phyloP scores from a whole-genome alignment of 768 basidiomycete genomes.

The Lentinula guzmanii region DNA sequence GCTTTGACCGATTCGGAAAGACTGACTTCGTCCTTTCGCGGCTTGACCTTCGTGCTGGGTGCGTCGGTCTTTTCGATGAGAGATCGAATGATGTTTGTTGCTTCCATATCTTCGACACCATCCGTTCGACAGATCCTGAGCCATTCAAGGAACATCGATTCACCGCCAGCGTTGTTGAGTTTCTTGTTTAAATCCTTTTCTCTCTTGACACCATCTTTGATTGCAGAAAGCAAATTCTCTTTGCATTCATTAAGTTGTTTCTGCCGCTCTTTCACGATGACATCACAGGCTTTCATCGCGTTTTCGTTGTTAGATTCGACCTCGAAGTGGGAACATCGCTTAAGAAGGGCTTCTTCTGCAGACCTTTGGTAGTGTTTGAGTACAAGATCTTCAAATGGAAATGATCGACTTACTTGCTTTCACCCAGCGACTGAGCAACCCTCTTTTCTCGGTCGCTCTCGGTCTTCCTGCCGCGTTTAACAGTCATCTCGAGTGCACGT shows the following conservation, averaged over 20 bases:
- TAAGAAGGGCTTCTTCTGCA: slow-evolving; percentile 88
- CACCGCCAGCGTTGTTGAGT: slow-evolving; percentile 54
- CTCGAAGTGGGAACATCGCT: slow-evolving; percentile 94
- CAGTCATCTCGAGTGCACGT: slow-evolving; percentile 84
- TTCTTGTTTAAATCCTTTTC: slow-evolving; percentile 41
- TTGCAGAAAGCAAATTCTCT: slow-evolving; percentile 58
- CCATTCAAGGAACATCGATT: slow-evolving; percentile 78
- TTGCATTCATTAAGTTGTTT: slow-evolving; percentile 78
- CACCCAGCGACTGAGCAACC: slow-evolving; percentile 81
- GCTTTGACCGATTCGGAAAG: slow-evolving; percentile 54
- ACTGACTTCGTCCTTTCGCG: slow-evolving; percentile 47
- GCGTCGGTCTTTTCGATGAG: slow-evolving; percentile 61
- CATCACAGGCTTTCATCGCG: slow-evolving; percentile 89
- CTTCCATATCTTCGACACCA: slow-evolving; percentile 77
- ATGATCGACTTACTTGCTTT: slow-evolving; percentile 63
- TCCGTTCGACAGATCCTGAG: slow-evolving; percentile 62
- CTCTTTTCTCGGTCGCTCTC: slow-evolving; percentile 88
- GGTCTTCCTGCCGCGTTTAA: slow-evolving; percentile 52
- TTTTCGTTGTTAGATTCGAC: slow-evolving; percentile 68
- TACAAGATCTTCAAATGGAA: neutral
- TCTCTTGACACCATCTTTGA: slow-evolving; percentile 59
- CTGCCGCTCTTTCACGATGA: slow-evolving; percentile 79
- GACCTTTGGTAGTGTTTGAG: slow-evolving; percentile 38
- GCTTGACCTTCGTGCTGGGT: slow-evolving; percentile 38
- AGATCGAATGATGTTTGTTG: slow-evolving; percentile 50